Base-by-base conservation (phyloP, 2,329 filamentous ascomycete species). In the Pseudocercospora eumusae region DNA sequence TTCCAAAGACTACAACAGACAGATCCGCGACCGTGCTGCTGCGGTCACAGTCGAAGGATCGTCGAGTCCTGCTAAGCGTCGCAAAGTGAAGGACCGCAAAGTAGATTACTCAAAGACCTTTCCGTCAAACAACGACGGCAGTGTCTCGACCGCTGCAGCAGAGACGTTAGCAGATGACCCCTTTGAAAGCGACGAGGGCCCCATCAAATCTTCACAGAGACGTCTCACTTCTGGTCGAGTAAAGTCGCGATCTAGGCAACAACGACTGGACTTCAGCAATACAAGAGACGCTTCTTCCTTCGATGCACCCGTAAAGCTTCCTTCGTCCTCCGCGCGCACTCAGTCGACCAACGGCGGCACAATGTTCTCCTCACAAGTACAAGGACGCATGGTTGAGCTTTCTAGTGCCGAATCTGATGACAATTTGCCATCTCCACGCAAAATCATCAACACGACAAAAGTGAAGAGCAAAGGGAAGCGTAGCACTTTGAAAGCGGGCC, bases 11-110 rank as follows among this genome's bases (percentile, higher is more conserved):
- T 73, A 75, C 27, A 67, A 74, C 36, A 57, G 68, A 25, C 73
- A 75, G 59, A 73, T 75, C 42, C 68, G 69, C 60, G 68, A 74
- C 45, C 68, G 74, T 15, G 74, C 75, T 20, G 75, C 74, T 3
- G 70, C 72, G 33, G 74, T 77, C 6, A 69, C 69, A 28, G 69
- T 71, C 36, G 71, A 73, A 54, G 70, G 63, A 52, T 66, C 64
- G 6, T 69, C 70, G 10, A 71, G 60, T 56, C 64, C 70, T 2
- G 45, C 63, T 9, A 70, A 74, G 60, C 64, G 69, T 27, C 68
- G 67, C n/a, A 72, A 70, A 57, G 50, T 57, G 64, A 56, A 56
- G 68, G 70, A 68, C 7, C 20, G 33, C 54, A 59, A 45, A 50
- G 57, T 61, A 36, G 52, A 44, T 15, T 64, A 21, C 20, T 27